These are phyloP conservation scores for Lasiosphaeria hispida DNA, from an alignment of 495 filamentous ascomycete species.

Conservation along the genomic window DNA sequence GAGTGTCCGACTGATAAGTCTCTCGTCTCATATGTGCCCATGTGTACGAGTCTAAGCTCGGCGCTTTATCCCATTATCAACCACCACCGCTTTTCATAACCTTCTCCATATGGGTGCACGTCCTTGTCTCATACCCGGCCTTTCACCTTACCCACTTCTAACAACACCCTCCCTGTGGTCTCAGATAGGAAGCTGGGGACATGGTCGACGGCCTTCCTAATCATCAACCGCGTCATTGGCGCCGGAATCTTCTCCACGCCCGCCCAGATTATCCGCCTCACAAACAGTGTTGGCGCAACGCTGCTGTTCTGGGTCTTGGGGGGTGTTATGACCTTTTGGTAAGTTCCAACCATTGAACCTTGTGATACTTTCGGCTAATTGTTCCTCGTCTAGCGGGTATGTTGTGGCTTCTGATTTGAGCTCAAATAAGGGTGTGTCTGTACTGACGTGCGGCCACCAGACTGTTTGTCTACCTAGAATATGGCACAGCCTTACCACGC, in stretches of 20 bases:
- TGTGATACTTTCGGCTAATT: conserved; percentile 4
- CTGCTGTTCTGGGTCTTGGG: conserved; percentile 23
- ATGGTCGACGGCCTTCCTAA: conserved; percentile 25
- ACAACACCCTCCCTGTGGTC: background rate
- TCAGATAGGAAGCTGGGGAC: conserved; percentile 22
- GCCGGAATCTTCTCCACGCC: conserved; percentile 23
- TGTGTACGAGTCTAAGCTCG: background rate
- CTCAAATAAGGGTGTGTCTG: background rate
- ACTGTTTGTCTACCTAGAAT: conserved; percentile 39
- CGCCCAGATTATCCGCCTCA: conserved; percentile 16
- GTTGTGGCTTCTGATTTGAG: background rate
- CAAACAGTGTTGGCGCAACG: conserved; percentile 18
- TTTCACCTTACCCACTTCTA: background rate
- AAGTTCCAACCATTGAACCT: background rate
- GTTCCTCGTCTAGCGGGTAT: conserved; percentile 20
- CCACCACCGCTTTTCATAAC: background rate
- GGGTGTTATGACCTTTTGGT: conserved; percentile 24
- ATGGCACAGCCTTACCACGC: conserved; percentile 34
- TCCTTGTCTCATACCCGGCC: background rate
- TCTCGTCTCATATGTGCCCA: background rate
- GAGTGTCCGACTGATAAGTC: no score
- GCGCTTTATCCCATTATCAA: no score
- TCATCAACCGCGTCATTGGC: conserved; percentile 25
- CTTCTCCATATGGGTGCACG: background rate
- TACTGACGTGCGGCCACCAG: background rate